Evolutionary conservation across 2,329 filamentous ascomycete species (phyloP).

Genomic region (Karstenula rhodostoma): DNA sequence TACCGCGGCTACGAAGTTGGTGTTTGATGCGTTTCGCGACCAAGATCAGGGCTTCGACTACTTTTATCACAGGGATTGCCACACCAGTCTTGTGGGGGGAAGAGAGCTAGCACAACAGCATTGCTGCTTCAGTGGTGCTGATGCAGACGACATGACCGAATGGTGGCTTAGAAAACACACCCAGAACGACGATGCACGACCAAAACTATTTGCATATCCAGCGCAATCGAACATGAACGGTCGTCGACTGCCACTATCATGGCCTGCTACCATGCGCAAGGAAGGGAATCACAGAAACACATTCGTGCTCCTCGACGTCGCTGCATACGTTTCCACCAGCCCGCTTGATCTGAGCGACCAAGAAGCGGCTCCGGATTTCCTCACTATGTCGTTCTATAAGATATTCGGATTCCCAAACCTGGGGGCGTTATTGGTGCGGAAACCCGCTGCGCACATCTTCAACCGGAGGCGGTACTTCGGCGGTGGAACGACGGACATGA

Average conservation of each 20-base stretch:
- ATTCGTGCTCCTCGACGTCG: conserved; percentile 76
- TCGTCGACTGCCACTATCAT: conserved; percentile 73
- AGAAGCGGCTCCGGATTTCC: conserved; percentile 77
- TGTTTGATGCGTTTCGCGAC: conserved; percentile 77
- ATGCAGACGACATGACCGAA: conserved; percentile 68
- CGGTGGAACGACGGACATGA: conserved; percentile 69
- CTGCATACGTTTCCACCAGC: conserved; percentile 70
- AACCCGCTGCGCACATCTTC: conserved; percentile 66
- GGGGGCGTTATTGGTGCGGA: conserved; percentile 82
- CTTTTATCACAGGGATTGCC: conserved; percentile 80
- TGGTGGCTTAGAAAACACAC: conserved; percentile 63
- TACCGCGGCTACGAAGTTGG: conserved; percentile 86
- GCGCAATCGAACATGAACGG: conserved; percentile 95
- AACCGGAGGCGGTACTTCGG: conserved; percentile 69
- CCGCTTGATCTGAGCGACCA: conserved; percentile 65
- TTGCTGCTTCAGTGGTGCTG: conserved; percentile 70
- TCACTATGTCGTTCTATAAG: conserved; percentile 88
- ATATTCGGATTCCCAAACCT: conserved; percentile 95
- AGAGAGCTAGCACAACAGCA: conserved; percentile 71
- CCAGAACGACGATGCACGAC: conserved; percentile 3
- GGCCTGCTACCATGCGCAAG: conserved; percentile 47
- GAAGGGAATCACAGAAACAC: conserved; percentile 53
- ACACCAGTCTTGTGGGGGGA: conserved; percentile 86
- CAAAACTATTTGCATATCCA: conserved; percentile 75
- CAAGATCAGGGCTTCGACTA: conserved; percentile 74